Evolutionary conservation across 495 filamentous ascomycete species (phyloP).

Genomic region (Cryomyces minteri): DNA sequence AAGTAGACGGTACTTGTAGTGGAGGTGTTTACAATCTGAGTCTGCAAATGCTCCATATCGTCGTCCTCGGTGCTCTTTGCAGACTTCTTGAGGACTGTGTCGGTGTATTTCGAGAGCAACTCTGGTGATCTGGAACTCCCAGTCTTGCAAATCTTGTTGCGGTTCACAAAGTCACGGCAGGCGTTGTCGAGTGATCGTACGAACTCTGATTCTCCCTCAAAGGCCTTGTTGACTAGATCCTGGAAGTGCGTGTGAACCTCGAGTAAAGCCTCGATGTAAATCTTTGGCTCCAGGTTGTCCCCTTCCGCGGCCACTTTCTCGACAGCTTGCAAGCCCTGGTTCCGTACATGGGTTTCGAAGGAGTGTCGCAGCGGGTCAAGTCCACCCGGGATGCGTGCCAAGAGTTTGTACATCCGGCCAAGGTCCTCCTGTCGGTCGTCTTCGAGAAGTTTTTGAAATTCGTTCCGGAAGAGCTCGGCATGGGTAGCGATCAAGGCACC

Average conservation of each 20-base stretch:
- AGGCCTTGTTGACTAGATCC: constrained; percentile 76
- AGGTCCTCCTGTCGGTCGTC: constrained; percentile 91
- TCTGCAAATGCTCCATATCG: constrained; percentile 74
- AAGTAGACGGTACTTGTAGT: background rate
- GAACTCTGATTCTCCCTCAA: constrained; percentile 91
- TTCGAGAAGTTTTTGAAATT: constrained; percentile 90
- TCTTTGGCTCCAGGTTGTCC: constrained; percentile 84
- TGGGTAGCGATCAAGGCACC: constrained; percentile 79
- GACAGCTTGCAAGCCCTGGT: constrained; percentile 70
- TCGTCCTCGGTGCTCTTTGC: constrained; percentile 80
- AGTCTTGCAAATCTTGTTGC: constrained; percentile 84
- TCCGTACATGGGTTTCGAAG: constrained; percentile 86
- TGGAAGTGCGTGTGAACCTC: constrained; percentile 90
- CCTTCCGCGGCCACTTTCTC: constrained; percentile 81
- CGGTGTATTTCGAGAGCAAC: constrained; percentile 88
- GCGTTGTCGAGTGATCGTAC: constrained; percentile 93
- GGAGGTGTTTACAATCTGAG: constrained; percentile 39
- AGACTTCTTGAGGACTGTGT: constrained; percentile 76
- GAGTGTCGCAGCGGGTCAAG: constrained; percentile 73
- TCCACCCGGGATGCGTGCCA: constrained; percentile 81
- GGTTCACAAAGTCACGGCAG: constrained; percentile 93
- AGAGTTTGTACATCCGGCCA: constrained; percentile 85
- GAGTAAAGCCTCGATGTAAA: constrained; percentile 87
- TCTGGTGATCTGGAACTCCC: constrained; percentile 88
- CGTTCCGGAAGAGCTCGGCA: constrained; percentile 65